Conservation (phyloP, 2,329 filamentous ascomycete genomes). For the Thielaviopsis musarum region DNA sequence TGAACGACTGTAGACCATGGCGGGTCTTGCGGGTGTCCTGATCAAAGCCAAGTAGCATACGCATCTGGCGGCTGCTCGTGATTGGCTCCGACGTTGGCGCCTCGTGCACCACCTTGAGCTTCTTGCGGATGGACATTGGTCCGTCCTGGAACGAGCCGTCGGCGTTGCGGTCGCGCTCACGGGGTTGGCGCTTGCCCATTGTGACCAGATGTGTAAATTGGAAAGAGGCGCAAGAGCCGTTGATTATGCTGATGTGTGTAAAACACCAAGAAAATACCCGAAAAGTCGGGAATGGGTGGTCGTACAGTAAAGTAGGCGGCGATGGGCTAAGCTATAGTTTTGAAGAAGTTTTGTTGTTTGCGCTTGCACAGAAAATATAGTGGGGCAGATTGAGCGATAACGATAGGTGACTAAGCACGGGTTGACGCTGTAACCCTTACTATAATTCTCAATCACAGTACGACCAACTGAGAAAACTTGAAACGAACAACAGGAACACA, state of each 20-base stretch:
- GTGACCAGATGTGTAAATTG: neutral
- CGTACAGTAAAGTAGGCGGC: neutral
- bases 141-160: conserved; percentile 20
- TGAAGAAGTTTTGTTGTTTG: conserved; percentile 6
- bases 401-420: conserved; percentile 11
- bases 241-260: neutral
- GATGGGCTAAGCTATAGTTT: neutral
- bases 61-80: conserved; percentile 47
- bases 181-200: conserved; percentile 30
- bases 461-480: neutral
- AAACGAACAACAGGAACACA: no score
- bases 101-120: conserved; percentile 39
- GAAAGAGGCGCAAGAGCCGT: neutral
- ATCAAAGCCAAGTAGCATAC: conserved; percentile 50
- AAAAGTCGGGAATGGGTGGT: neutral
- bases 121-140: conserved; percentile 23
- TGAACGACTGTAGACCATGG: conserved; percentile 54
- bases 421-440: neutral
- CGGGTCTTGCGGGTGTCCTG: conserved; percentile 51
- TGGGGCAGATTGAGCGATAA: conserved; percentile 2
- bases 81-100: conserved; percentile 44
- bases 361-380: conserved; percentile 9
- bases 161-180: conserved; percentile 23
- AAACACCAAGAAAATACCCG: neutral
- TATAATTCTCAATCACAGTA: neutral